Base-by-base conservation (phyloP, 768 basidiomycete species). In the Zangia roseola region DNA sequence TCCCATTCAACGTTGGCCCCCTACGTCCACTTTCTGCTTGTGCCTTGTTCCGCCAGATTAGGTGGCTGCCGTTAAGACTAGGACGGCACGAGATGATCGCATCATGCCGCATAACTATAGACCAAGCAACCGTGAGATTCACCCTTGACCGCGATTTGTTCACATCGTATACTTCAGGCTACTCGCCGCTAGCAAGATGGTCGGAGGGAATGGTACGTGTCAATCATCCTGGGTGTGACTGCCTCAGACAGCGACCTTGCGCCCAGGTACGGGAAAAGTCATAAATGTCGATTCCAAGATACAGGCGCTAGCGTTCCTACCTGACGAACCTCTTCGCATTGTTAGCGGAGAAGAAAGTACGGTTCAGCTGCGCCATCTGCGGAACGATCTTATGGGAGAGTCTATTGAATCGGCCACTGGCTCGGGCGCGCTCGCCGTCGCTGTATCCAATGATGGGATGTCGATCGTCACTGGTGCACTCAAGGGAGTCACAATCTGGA, bases 401-500 rank as follows among this genome's bases (percentile, higher is more conserved):
- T 10, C 24, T 8, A 43, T 58, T 16, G 56, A 39, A 5, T 40
- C 48, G 12, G 38, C 12, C 10, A 33, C 23, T 36, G 33, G 36
- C 12, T 23, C 36, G 12, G 33, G 36, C 12, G 28, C 36, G 12
- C 45, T 58, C 5, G 44, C 52, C 12, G 40, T 58, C 19, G 51
- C 52, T 2, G n/a, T 37, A 39, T 58, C 57, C 33, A 31, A 7
- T 4, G 56, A 54, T 37, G 56, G 56, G 21, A 10, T 13, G 2
- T 30, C 38, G 47, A 26, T 57, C 25, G 42, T 53, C 12, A 53
- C 31, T 21, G 55, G 56, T 9, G 3, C 50, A 4, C 37, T 25
- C 0, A 35, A 57, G n/a, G 50, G 55, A 13, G 24, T 53, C 13
- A 28, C 55, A 17, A 57, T 57, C 38, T 57, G 56, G 56, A 40